Percentiles rank a stretch among this genome's conserved stretches.
These are phyloP conservation scores for Macadamia integrifolia DNA, from an alignment of 164 flowering plant genomes.

Conservation along the genomic window DNA sequence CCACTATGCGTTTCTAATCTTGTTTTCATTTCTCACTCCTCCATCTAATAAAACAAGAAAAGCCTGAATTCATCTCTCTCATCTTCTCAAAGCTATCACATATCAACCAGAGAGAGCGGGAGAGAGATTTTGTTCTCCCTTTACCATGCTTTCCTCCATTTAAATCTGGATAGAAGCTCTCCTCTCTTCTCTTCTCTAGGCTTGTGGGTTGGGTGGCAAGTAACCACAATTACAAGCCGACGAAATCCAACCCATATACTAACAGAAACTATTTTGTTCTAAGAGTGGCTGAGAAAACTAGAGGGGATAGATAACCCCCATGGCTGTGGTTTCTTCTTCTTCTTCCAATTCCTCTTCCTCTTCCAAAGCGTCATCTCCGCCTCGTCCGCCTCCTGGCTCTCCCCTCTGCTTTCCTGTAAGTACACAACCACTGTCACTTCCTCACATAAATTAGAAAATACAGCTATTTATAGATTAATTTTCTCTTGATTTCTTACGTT, in stretches of 20 bases:
- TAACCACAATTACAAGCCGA: background rate
- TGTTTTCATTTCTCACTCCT: no score
- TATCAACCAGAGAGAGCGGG: no score
- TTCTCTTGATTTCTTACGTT: background rate
- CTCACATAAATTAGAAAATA: no score
- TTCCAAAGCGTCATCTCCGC: slow-evolving; percentile 25
- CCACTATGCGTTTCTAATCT: no score
- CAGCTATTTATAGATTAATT: background rate
- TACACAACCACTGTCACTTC: background rate
- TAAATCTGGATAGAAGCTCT: background rate
- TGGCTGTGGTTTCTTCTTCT: background rate
- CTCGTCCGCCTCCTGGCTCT: slow-evolving; percentile 33
- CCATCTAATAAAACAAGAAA: no score
- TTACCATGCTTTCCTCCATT: background rate
- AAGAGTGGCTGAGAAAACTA: background rate
- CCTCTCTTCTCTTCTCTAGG: no score
- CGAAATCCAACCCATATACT: no score
- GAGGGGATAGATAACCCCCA: background rate
- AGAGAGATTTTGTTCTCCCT: background rate
- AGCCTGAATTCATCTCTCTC: no score
- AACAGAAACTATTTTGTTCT: background rate
- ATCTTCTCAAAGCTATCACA: no score
- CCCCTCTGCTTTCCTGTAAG: slow-evolving; percentile 60
- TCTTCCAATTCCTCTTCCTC: background rate
- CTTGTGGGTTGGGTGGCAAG: no score